Evolutionary conservation across 2,329 filamentous ascomycete genomes (phyloP), one percentile per base, ranked within the genome.

Genomic region (Verticillium klebahnii): DNA sequence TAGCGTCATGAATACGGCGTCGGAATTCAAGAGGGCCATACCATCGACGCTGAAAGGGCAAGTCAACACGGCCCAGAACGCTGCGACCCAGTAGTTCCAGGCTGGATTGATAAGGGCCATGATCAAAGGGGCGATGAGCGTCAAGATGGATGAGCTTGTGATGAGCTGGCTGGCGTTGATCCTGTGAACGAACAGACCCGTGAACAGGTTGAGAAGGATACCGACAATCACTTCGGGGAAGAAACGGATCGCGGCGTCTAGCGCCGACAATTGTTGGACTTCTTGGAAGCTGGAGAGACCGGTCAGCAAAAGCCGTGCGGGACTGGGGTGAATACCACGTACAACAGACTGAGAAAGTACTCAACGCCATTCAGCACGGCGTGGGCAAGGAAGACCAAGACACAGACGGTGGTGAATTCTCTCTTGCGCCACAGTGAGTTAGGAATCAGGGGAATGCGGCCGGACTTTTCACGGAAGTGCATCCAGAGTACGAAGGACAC

Each of bases 361-460:
- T 81, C 78, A 60, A 80, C 77, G n/a, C 73, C 71, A 57, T 80
- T 79, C 37, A 78, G 65, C 5, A 77, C 74, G 0, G 74, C 78
- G 67, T 72, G 78, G 0, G 75, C 71, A 5, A 82, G 68, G 17
- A 79, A 70, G 0, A 82, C 75, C 7, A 73, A 77, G 14, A 82
- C 60, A 65, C 84, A 87, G 23, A 83, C 78, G 8, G 73, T 74
- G 0, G 80, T 80, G 67, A 86, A 87, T 11, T 77, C 71, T 0
- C 71, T 70, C 40, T 85, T 84, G n/a, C 71, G 75, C 85, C 85
- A 87, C 0, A 87, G 70, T 0, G 77, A 79, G 67, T 86, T 86
- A 0, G 84, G 84, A 32, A 87, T 85, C 9, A 62, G 45, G 0
- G 61, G 55, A 3, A 56, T 55, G 5, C 36, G n/a, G n/a, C 39